phyloP scores from a whole-genome alignment of 2,329 filamentous ascomycete genomes.

The Corniculantispora saksenae region DNA sequence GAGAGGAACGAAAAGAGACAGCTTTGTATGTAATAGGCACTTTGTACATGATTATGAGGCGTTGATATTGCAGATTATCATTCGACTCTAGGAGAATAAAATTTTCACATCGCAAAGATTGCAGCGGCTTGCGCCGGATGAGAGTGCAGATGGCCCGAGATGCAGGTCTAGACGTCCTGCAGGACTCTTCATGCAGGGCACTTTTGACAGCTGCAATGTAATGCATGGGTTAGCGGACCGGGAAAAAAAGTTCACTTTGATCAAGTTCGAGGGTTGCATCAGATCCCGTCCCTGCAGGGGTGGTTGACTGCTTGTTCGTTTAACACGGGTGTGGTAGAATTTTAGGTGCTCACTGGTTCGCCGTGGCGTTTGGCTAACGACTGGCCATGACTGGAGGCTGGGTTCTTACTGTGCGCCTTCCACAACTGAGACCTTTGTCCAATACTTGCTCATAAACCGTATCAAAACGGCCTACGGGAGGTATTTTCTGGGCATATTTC shows the following conservation, averaged over 20 bases:
- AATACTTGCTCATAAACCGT: too few relatives aligned
- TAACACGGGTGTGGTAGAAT: too few relatives aligned
- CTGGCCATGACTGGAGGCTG: too few relatives aligned
- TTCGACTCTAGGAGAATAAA: not conserved
- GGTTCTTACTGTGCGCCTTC: too few relatives aligned
- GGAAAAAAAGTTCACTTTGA: not conserved
- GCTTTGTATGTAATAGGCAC: not conserved
- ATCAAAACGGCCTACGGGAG: too few relatives aligned
- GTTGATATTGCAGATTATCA: not conserved
- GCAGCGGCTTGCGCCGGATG: not conserved
- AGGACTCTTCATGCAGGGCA: not conserved
- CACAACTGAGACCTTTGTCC: too few relatives aligned
- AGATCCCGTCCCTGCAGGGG: not conserved
- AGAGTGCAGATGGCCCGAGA: not conserved
- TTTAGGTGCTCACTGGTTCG: too few relatives aligned
- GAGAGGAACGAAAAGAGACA: not conserved
- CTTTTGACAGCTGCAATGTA: not conserved
- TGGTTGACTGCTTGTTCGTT: not conserved
- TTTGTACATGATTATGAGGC: not conserved
- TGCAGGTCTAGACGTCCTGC: not conserved
- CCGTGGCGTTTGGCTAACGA: too few relatives aligned
- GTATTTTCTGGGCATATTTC: too few relatives aligned
- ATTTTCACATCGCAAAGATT: not conserved
- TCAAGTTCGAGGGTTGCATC: not conserved
- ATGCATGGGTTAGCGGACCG: not conserved